These are phyloP conservation scores for Nakaseomyces sp. DNA, from an alignment of 1,139 yeast species.

Conservation along the genomic window DNA sequence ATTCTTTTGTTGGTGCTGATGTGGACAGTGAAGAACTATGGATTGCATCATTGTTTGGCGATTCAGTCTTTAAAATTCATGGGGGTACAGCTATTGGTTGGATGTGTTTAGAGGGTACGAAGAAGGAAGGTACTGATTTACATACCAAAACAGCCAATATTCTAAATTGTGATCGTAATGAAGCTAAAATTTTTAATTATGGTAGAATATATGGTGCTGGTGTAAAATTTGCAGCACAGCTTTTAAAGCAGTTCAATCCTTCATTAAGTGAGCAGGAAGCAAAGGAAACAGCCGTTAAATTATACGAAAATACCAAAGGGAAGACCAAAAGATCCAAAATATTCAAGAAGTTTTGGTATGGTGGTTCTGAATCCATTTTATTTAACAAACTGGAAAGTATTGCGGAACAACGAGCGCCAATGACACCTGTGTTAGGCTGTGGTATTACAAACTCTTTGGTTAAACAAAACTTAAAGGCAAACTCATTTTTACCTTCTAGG, in stretches of 20 bases:
- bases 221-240: conserved; percentile 71
- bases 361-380: conserved; percentile 89
- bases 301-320: conserved; percentile 84
- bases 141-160: conserved; percentile 92
- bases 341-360: conserved; percentile 54
- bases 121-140: conserved; percentile 80
- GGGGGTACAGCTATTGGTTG: conserved; percentile 97
- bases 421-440: conserved; percentile 89
- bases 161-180: conserved; percentile 79
- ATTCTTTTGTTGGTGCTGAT: conserved; percentile 92
- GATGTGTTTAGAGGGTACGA: conserved; percentile 98
- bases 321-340: conserved; percentile 31
- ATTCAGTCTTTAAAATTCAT: conserved; percentile 76
- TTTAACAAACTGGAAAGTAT: conserved; percentile 82
- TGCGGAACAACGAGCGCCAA: conserved; percentile 76
- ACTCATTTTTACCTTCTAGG: conserved; percentile 74
- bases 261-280: conserved; percentile 62
- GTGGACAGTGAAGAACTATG: conserved; percentile 97
- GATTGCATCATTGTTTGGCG: conserved; percentile 95
- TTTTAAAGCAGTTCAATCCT: conserved; percentile 77
- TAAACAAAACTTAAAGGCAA: conserved; percentile 53
- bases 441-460: conserved; percentile 82
- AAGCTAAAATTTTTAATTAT: conserved; percentile 91
- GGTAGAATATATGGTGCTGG: conserved; percentile 99
- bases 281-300: conserved; percentile 49